Evolutionary conservation across 345 rosid genomes (phyloP).

Genomic region (Populus tremula): DNA sequence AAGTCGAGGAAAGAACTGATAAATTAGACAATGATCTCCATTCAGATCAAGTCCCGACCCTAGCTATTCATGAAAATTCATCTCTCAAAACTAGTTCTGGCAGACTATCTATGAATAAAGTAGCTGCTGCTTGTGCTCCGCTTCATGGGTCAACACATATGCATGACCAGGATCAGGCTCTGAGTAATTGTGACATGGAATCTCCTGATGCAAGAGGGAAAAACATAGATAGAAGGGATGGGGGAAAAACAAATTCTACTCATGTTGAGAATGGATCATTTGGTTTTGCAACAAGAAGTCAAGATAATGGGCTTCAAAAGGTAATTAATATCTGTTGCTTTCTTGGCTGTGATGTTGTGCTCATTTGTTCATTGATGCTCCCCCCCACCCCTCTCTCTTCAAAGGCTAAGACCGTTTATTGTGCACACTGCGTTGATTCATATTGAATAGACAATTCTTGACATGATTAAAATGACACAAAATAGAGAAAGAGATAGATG

Average conservation of each 20-base stretch:
- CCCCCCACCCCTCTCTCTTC: neutral
- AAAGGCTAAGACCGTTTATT: neutral
- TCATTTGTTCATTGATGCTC: neutral
- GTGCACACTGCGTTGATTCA: neutral
- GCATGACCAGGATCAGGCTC: slow-evolving; percentile 42
- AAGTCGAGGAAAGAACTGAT: slow-evolving; percentile 45
- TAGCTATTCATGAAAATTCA: slow-evolving; percentile 57
- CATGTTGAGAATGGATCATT: slow-evolving; percentile 48
- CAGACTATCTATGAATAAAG: slow-evolving; percentile 36
- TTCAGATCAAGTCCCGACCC: slow-evolving; percentile 83
- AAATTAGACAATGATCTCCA: slow-evolving; percentile 54
- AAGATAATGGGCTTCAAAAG: slow-evolving; percentile 57
- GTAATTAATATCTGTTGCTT: slow-evolving; percentile 25
- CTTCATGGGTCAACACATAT: slow-evolving; percentile 30
- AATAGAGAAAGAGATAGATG: neutral
- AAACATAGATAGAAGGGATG: slow-evolving; percentile 40
- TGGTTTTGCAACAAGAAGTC: slow-evolving; percentile 52
- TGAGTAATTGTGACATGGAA: slow-evolving; percentile 43
- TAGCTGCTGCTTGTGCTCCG: slow-evolving; percentile 32
- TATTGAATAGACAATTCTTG: neutral
- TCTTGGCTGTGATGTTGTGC: neutral
- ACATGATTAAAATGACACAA: neutral
- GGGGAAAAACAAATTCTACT: slow-evolving; percentile 43
- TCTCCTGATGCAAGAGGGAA: slow-evolving; percentile 46
- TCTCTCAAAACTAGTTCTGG: slow-evolving; percentile 42